Conservation (phyloP, 2,329 filamentous ascomycete species). For the Scopulariopsis brevicaulis region DNA sequence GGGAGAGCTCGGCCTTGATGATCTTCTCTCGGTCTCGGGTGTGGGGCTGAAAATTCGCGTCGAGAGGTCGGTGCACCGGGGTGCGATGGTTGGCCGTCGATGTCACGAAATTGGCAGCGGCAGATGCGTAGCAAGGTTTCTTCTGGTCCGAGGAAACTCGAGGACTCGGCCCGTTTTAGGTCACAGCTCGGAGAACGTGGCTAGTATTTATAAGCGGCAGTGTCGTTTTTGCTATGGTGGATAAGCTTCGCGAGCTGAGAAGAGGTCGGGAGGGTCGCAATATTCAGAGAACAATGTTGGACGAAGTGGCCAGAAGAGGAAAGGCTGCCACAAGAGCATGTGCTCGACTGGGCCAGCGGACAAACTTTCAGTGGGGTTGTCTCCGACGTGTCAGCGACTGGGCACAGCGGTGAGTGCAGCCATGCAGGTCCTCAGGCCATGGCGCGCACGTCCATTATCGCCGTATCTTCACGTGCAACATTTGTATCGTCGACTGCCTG, state of each 20-base stretch:
- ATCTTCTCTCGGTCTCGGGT: not conserved
- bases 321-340: slow-evolving; percentile 1
- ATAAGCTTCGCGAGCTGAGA: not conserved
- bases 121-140: not conserved
- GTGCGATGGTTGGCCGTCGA: not conserved
- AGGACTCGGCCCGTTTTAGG: not conserved
- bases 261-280: not conserved
- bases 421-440: not conserved
- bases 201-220: not conserved
- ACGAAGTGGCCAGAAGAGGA: slow-evolving; percentile 5
- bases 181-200: not conserved
- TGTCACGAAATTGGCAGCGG: not conserved
- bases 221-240: not conserved
- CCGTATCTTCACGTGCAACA: slow-evolving; percentile 2
- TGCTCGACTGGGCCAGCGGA: not conserved
- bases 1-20: not conserved
- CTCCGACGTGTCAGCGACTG: not conserved
- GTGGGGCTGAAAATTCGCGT: not conserved
- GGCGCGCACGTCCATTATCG: not conserved
- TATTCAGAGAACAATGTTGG: not conserved
- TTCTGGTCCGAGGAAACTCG: not conserved
- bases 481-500: not conserved
- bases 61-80: not conserved
- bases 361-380: not conserved
- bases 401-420: not conserved